phyloP scores from a whole-genome alignment of 2,329 filamentous ascomycete species.

The Zalaria obscura region DNA sequence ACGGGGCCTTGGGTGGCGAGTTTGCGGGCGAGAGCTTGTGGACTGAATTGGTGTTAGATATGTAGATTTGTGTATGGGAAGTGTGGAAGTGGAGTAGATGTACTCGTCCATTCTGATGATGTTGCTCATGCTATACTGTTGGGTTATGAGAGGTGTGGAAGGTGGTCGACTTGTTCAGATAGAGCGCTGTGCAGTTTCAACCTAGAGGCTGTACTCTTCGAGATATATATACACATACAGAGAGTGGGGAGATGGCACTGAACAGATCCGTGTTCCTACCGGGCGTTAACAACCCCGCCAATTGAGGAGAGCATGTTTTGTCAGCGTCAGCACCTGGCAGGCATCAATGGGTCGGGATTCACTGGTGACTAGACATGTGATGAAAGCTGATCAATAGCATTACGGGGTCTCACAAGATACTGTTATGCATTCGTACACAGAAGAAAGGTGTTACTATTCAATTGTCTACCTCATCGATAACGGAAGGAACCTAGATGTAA shows the following conservation, averaged over 20 bases:
- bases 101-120: background rate
- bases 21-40: conserved; percentile 25
- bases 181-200: background rate
- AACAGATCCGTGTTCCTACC: background rate
- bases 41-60: conserved; percentile 11
- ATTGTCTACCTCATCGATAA: too few species aligned
- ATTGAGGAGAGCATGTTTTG: background rate
- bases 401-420: too few species aligned
- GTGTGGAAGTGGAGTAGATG: too few species aligned
- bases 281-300: background rate
- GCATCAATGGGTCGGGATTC: too few species aligned
- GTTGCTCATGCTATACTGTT: background rate
- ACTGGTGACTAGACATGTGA: too few species aligned
- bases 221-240: background rate
- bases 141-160: background rate
- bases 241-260: background rate
- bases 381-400: too few species aligned
- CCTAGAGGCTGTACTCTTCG: background rate
- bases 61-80: too few species aligned
- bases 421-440: too few species aligned
- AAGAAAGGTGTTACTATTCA: too few species aligned
- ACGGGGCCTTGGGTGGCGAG: conserved; percentile 25
- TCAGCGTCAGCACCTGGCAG: background rate
- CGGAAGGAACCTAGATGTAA: too few species aligned
- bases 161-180: background rate